A percentile compares a stretch with the other conserved stretches of the same genome.
Conservation (phyloP, 148 eudicot genomes). For the Fagopyrum esculentum region DNA sequence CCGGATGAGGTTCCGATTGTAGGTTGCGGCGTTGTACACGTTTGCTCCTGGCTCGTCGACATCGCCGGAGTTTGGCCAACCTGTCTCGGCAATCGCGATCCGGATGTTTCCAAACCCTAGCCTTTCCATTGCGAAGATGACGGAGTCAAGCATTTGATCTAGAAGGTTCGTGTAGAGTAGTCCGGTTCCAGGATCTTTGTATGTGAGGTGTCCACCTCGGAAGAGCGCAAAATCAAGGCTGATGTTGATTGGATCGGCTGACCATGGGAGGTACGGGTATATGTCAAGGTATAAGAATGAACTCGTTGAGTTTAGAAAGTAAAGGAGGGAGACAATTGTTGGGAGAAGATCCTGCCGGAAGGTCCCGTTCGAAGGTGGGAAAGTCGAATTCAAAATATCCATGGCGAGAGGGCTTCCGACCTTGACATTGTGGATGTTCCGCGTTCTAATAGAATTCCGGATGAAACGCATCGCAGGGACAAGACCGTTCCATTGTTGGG, state of each 20-base stretch:
- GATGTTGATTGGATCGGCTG: constrained; percentile 29
- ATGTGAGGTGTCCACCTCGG: constrained; percentile 21
- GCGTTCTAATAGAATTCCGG: constrained; percentile 23
- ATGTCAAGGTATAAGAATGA: constrained; percentile 60
- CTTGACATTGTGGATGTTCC: constrained; percentile 50
- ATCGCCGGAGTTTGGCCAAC: constrained; percentile 81
- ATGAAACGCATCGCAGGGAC: constrained; percentile 61
- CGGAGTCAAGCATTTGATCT: constrained; percentile 79
- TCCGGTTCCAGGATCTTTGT: constrained; percentile 40
- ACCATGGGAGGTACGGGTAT: constrained; percentile 75
- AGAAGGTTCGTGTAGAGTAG: constrained; percentile 59
- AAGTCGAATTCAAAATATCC: constrained; percentile 41
- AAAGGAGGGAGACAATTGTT: constrained; percentile 35
- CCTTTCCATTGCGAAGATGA: constrained; percentile 51
- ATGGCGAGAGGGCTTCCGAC: constrained; percentile 84
- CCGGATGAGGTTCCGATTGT: constrained; percentile 52
- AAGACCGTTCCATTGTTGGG: constrained; percentile 35
- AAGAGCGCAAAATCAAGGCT: constrained; percentile 52
- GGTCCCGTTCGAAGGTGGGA: constrained; percentile 68
- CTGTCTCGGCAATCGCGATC: constrained; percentile 65
- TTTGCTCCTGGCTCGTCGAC: constrained; percentile 66
- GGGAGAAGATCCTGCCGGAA: constrained; percentile 34
- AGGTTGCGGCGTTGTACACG: constrained; percentile 66
- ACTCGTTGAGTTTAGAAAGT: constrained; percentile 37
- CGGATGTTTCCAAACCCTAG: constrained; percentile 43